These are phyloP conservation scores for Aspergillus eucalypticola DNA, from an alignment of 2,329 filamentous ascomycete genomes.

Conservation along the genomic window DNA sequence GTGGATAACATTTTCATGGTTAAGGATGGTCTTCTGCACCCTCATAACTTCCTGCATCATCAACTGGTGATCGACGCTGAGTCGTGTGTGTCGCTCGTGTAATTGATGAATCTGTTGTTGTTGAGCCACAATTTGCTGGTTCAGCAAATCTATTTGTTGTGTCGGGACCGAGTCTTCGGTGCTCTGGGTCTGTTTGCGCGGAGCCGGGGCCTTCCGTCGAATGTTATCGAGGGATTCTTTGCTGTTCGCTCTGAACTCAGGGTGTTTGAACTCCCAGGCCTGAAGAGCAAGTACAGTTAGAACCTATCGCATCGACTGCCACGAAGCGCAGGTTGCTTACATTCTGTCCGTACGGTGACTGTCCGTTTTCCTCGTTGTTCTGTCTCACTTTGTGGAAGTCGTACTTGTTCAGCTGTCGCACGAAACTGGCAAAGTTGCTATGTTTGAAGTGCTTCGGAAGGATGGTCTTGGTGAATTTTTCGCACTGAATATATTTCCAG, in stretches of 20 bases:
- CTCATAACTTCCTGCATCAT: constrained; percentile 65
- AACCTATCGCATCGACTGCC: neutral
- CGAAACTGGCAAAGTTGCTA: constrained; percentile 96
- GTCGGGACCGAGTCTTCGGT: constrained; percentile 76
- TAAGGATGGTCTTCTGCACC: constrained; percentile 69
- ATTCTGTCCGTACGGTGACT: constrained; percentile 77
- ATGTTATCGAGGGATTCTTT: constrained; percentile 98
- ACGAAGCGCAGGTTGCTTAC: constrained; percentile 46
- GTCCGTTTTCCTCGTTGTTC: constrained; percentile 81
- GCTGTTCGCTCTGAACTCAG: constrained; percentile 91
- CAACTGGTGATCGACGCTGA: constrained; percentile 66
- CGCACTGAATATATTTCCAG: constrained; percentile 64
- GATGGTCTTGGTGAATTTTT: constrained; percentile 97
- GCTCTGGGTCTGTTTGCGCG: constrained; percentile 68
- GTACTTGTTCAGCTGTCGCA: constrained; percentile 94
- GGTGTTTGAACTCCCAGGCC: constrained; percentile 97
- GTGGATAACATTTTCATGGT: constrained; percentile 70
- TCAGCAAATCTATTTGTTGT: constrained; percentile 86
- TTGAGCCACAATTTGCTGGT: constrained; percentile 82
- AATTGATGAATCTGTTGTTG: constrained; percentile 89
- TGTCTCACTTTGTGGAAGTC: constrained; percentile 97
- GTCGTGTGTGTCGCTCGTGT: constrained; percentile 79
- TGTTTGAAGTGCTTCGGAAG: constrained; percentile 99
- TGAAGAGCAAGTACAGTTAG: constrained; percentile 39
- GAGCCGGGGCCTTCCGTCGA: constrained; percentile 87